Conservation (phyloP, 176 grass and related monocot genomes). For the Calamus simplicifolius region DNA sequence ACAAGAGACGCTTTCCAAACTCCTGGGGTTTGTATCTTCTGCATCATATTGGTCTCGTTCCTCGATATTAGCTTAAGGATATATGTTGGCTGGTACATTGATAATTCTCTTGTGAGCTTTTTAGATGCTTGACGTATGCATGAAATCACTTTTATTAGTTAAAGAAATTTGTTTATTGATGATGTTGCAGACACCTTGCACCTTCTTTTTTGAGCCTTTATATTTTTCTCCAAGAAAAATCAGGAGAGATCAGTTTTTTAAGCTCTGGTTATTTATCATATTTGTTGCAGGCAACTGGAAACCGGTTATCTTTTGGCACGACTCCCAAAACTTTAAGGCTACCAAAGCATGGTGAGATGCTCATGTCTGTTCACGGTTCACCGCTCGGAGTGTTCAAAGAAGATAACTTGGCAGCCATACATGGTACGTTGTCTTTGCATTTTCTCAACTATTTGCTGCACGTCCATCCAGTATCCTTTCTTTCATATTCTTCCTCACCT, state of each 20-base stretch:
- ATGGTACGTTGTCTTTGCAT: constrained; percentile 29
- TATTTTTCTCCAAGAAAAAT: no score
- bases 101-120: no score
- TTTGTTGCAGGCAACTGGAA: constrained; percentile 38
- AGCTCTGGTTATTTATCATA: background rate
- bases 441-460: no score
- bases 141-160: no score
- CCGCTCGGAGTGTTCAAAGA: constrained; percentile 90
- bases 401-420: constrained; percentile 64
- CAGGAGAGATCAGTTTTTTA: background rate
- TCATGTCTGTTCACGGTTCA: constrained; percentile 80
- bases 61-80: no score
- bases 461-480: no score
- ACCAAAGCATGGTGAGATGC: constrained; percentile 84
- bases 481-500: background rate
- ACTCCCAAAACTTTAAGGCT: constrained; percentile 74
- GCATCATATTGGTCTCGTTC: no score
- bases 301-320: constrained; percentile 66
- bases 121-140: no score
- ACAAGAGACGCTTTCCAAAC: constrained; percentile 40
- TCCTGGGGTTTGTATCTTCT: constrained; percentile 54
- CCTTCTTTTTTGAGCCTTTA: no score
- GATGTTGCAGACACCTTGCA: no score
- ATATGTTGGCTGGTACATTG: no score
- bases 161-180: no score